Conservation (phyloP, 768 basidiomycete species). For the Suillus subaureus region DNA sequence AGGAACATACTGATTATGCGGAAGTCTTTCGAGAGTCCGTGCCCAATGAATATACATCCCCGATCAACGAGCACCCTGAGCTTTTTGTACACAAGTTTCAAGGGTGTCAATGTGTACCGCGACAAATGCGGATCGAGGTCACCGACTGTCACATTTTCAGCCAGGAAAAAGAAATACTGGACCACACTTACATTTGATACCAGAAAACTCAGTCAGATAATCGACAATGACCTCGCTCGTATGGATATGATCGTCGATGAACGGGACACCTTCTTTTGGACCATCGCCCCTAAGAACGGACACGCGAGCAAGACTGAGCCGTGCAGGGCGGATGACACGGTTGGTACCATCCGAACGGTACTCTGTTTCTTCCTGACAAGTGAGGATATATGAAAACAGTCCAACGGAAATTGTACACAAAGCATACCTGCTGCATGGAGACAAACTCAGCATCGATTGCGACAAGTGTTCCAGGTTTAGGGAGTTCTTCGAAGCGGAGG, state of each 20-base stretch:
- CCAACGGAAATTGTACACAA: neutral
- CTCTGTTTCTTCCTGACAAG: constrained; percentile 85
- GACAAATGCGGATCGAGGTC: constrained; percentile 88
- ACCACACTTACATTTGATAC: constrained; percentile 77
- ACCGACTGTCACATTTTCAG: constrained; percentile 58
- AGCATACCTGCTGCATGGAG: constrained; percentile 83
- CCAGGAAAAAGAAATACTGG: constrained; percentile 4
- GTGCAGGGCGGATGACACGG: constrained; percentile 88
- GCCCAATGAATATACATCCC: constrained; percentile 96
- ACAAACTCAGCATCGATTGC: constrained; percentile 99
- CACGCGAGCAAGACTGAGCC: constrained; percentile 91
- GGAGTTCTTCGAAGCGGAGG: constrained; percentile 73
- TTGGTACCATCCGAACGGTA: constrained; percentile 94
- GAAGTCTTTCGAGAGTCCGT: constrained; percentile 97
- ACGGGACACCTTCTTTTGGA: constrained; percentile 77
- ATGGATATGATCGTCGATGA: constrained; percentile 98
- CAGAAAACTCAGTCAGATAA: constrained; percentile 96
- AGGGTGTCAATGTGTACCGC: constrained; percentile 85
- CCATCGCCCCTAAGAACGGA: constrained; percentile 91
- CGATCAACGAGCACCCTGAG: constrained; percentile 88
- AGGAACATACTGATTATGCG: constrained; percentile 87
- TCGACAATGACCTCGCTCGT: constrained; percentile 95
- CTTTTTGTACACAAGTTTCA: constrained; percentile 99
- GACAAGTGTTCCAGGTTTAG: constrained; percentile 82
- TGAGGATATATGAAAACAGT: constrained; percentile 1